A percentile compares a stretch with the other conserved stretches of the same genome.
These are phyloP conservation scores for Candida sanyaensis DNA, from an alignment of 1,139 yeast species.

Conservation along the genomic window DNA sequence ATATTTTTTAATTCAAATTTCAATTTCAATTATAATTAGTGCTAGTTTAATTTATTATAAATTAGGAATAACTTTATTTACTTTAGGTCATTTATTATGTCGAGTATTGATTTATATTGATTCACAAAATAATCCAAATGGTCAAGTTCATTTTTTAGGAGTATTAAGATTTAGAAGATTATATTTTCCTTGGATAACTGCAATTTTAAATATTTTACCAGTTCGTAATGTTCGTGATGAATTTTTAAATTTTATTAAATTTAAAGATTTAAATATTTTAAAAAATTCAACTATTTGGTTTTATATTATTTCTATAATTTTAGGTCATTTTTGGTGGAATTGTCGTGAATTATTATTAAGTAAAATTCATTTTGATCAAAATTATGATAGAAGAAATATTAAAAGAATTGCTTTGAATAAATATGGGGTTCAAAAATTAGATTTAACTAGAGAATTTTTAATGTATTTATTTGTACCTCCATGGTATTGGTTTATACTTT, in stretches of 20 bases:
- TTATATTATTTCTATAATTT: conserved; percentile 20
- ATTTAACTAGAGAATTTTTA: conserved; percentile 16
- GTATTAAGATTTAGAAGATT: conserved; percentile 25
- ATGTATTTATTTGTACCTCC: conserved; percentile 33
- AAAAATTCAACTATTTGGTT: conserved; percentile 17
- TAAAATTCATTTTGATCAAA: conserved; percentile 21
- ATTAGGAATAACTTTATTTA: conserved; percentile 15
- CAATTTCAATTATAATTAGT: conserved; percentile 22
- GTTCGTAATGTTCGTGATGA: conserved; percentile 7
- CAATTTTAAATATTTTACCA: conserved; percentile 20
- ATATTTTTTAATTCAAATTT: conserved; percentile 29
- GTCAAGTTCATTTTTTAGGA: conserved; percentile 28
- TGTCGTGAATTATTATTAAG: conserved; percentile 24
- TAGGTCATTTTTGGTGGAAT: conserved; percentile 47
- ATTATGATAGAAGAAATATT: conserved; percentile 16
- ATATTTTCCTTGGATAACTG: conserved; percentile 28
- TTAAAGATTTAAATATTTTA: conserved; percentile 1
- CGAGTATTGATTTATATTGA: conserved; percentile 31
- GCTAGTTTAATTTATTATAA: conserved; percentile 20
- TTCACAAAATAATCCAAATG: conserved; percentile 30
- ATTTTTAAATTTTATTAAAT: neutral
- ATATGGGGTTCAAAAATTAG: conserved; percentile 13
- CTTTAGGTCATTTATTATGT: conserved; percentile 27
- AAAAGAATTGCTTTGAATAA: conserved; percentile 17
- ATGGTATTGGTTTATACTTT: conserved; percentile 36